These are phyloP conservation scores for Podaxis pistillaris DNA, from an alignment of 768 basidiomycete genomes.

Conservation along the genomic window DNA sequence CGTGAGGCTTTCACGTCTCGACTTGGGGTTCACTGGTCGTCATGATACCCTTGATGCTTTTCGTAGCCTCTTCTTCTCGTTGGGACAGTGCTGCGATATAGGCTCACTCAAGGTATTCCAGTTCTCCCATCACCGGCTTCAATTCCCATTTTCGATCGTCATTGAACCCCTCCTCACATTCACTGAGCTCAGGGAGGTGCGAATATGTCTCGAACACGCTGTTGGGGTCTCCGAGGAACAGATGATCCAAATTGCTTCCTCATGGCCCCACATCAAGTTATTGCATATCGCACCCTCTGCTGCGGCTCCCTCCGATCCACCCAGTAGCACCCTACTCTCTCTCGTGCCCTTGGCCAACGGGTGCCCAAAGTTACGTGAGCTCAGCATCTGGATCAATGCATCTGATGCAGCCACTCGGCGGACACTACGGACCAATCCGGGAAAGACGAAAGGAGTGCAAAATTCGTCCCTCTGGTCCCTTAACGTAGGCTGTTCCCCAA, in stretches of 20 bases:
- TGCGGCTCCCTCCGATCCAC: neutral
- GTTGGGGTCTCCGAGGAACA: neutral
- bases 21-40: neutral
- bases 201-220: neutral
- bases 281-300: neutral
- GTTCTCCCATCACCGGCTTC: neutral
- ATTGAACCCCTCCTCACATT: neutral
- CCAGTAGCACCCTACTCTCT: neutral
- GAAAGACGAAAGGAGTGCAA: neutral
- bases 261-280: neutral
- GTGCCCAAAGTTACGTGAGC: neutral
- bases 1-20: neutral
- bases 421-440: neutral
- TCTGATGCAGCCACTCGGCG: neutral
- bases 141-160: neutral
- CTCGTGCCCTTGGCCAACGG: neutral
- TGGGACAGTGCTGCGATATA: neutral
- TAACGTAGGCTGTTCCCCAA: neutral
- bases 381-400: neutral
- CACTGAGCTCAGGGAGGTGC: neutral
- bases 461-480: neutral
- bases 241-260: neutral
- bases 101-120: neutral
- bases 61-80: neutral
- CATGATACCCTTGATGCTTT: neutral